phyloP scores from a whole-genome alignment of 108 stramenopile genomes.

The Mediolabrus comicus region DNA sequence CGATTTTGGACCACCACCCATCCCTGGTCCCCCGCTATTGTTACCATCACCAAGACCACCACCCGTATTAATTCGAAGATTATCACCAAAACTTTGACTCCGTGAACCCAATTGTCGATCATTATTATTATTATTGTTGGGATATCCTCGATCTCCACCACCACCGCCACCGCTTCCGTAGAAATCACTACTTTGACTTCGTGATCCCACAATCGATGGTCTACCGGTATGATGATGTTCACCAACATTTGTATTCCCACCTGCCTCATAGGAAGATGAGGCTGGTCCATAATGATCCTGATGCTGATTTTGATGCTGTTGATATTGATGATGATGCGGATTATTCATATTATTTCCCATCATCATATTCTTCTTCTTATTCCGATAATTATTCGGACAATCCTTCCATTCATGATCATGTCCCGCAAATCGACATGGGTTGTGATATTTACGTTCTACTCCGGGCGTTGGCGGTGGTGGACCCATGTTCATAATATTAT shows the following conservation, averaged over 20 bases:
- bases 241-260: not conserved
- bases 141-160: not conserved
- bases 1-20: not conserved
- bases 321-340: not conserved
- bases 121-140: not conserved
- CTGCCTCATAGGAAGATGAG: not conserved
- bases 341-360: not conserved
- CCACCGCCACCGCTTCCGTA: constrained; percentile 4
- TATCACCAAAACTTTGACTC: constrained; percentile 18
- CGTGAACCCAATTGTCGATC: constrained; percentile 4
- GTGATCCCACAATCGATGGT: constrained; percentile 7
- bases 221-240: not conserved
- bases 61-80: not conserved
- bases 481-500: not conserved
- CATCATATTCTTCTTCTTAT: constrained; percentile 24
- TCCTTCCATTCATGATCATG: constrained; percentile 47
- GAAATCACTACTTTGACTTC: constrained; percentile 1
- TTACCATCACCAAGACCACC: not conserved
- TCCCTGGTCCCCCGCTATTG: not conserved
- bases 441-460: constrained; percentile 20
- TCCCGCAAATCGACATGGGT: constrained; percentile 36
- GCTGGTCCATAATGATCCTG: not conserved
- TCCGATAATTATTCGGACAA: constrained; percentile 44
- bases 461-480: not conserved
- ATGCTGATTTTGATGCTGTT: not conserved